Conservation (phyloP, 2,329 filamentous ascomycete genomes). For the Fusarium domesticum region DNA sequence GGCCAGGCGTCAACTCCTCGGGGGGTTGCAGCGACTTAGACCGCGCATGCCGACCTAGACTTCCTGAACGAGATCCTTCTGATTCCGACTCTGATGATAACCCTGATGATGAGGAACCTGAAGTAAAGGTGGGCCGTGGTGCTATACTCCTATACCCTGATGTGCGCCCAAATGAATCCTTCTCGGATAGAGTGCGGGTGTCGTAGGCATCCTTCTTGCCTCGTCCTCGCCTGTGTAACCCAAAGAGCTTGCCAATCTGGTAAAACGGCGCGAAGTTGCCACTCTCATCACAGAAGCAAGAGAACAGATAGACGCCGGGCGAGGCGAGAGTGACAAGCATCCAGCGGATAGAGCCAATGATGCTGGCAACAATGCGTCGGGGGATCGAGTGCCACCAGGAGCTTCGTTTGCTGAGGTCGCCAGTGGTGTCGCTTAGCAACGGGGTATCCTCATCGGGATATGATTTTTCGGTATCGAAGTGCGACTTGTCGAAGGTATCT, state of each 20-base stretch:
- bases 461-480: conserved; percentile 38
- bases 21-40: conserved; percentile 58
- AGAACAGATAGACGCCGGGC: conserved; percentile 78
- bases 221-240: conserved; percentile 40
- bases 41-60: conserved; percentile 50
- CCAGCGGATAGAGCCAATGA: conserved; percentile 75
- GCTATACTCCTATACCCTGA: conserved; percentile 30
- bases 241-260: conserved; percentile 66
- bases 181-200: conserved; percentile 25
- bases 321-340: conserved; percentile 74
- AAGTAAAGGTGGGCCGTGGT: conserved; percentile 28
- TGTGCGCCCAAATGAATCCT: conserved; percentile 27
- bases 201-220: conserved; percentile 43
- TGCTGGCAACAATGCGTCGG: conserved; percentile 65
- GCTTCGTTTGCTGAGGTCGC: conserved; percentile 37
- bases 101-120: conserved; percentile 54
- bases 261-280: conserved; percentile 75
- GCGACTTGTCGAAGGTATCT: conserved; percentile 36
- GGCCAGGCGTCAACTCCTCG: conserved; percentile 63
- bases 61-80: conserved; percentile 42
- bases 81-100: conserved; percentile 70
- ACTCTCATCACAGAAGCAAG: conserved; percentile 77
- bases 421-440: conserved; percentile 42
- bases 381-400: conserved; percentile 58
- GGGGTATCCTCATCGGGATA: conserved; percentile 63